Base-by-base conservation (phyloP, 1,284 basidiomycete genomes). In the Leccinum fuscescens region DNA sequence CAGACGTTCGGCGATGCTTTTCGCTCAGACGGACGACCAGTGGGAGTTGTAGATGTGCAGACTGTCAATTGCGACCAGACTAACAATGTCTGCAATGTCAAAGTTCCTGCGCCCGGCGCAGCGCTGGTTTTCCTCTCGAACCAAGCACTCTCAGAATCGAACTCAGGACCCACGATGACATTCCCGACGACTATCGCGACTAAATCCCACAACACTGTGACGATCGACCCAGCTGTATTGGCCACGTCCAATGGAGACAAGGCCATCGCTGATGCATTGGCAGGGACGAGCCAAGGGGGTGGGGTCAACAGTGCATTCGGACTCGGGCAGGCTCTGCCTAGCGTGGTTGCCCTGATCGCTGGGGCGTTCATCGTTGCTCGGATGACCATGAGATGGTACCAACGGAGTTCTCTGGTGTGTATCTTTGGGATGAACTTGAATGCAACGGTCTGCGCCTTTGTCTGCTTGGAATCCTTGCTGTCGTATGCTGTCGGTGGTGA, bases 1-100 rank as follows among this genome's bases (percentile, higher is more conserved):
- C 86, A 84, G 74, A 91, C 88, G 0, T 83, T 91, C 61, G 90
- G 90, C 15, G 76, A 73, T 6, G 76, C 75, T 20, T 92, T 89
- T 70, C 72, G 77, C 39, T 85, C 84, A 1, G 88, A 89, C 58
- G 91, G 91, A 0, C 81, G 84, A 35, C 77, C 85, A 11, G 74
- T 77, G 52, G 86, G 87, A 27, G 68, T 72, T 1, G 74, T 82
- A 31, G 69, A 78, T 44, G 80, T 84, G 9, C 69, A 77, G 55
- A 78, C 76, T 0, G 74, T 84, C 37, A 59, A 67, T n/a, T 86
- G 86, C 67, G 75, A 80, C 65, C 69, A 70, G 35, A 57, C 63
- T 1, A 70, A 74, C 58, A 78, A 80, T 56, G 70, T 73, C 2
- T 87, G 86, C 67, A 58, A 70, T 7, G 70, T 87, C 56, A 74